phyloP scores from a whole-genome alignment of 2,329 filamentous ascomycete genomes.

The Fusarium sp. region DNA sequence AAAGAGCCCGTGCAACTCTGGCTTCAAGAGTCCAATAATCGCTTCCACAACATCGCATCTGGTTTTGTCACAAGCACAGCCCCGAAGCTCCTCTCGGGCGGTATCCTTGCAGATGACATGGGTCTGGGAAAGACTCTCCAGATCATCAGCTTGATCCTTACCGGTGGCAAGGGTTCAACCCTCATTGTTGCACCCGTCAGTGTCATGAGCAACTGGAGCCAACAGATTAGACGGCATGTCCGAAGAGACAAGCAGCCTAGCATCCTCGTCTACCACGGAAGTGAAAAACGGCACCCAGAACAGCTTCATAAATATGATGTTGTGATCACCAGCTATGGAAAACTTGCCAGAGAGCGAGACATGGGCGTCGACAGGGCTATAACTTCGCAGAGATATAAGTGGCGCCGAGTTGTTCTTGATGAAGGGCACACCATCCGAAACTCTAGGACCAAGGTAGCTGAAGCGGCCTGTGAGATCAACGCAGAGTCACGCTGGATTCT shows the following conservation, averaged over 20 bases:
- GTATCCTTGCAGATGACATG: constrained; percentile 92
- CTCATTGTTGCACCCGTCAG: constrained; percentile 85
- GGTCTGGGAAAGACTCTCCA: constrained; percentile 91
- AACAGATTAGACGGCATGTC: constrained; percentile 81
- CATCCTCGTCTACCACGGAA: constrained; percentile 81
- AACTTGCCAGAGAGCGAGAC: constrained; percentile 75
- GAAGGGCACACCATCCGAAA: constrained; percentile 89
- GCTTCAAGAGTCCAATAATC: constrained; percentile 65
- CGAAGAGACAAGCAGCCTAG: constrained; percentile 71
- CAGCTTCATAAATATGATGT: constrained; percentile 78
- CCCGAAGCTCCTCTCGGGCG: constrained; percentile 79
- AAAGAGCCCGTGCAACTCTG: constrained; percentile 79
- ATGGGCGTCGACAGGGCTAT: constrained; percentile 56
- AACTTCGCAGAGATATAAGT: constrained; percentile 63
- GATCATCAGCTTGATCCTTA: constrained; percentile 81
- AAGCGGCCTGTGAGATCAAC: constrained; percentile 74
- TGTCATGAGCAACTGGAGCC: constrained; percentile 92
- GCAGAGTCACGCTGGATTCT: constrained; percentile 83
- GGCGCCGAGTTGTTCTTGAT: constrained; percentile 84
- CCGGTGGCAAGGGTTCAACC: constrained; percentile 69
- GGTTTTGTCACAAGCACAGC: constrained; percentile 70
- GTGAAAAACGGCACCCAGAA: constrained; percentile 64
- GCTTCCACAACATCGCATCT: constrained; percentile 71
- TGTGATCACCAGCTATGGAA: constrained; percentile 87
- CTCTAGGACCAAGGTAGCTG: constrained; percentile 76